Percentiles rank a stretch among this genome's conserved stretches.
Evolutionary conservation across 306 rosid species (phyloP).

Genomic region (Lathyrus tuberosus): DNA sequence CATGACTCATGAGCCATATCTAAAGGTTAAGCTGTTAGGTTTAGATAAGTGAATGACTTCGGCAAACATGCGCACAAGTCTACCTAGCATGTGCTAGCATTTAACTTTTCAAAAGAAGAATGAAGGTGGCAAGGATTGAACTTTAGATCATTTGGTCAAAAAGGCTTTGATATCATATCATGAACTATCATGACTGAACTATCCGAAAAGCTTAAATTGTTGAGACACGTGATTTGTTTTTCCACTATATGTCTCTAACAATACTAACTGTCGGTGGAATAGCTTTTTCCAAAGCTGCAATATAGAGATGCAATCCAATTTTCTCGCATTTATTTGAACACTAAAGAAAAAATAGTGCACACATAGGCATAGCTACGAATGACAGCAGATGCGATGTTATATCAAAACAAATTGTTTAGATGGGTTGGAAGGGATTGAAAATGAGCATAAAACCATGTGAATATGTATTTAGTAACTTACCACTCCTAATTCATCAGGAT

Average conservation of each 20-base stretch:
- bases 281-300: background rate
- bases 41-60: background rate
- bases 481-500: slow-evolving; percentile 99
- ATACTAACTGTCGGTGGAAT: slow-evolving; percentile 2
- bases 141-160: background rate
- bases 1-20: background rate
- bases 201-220: background rate
- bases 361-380: background rate
- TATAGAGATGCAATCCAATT: slow-evolving; percentile 1
- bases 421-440: slow-evolving; percentile 16
- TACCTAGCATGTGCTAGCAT: slow-evolving; percentile 16
- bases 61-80: background rate
- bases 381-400: slow-evolving; percentile 14
- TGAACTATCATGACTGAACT: too few relatives aligned
- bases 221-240: background rate
- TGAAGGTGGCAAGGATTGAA: slow-evolving; percentile 5
- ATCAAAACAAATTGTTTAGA: slow-evolving; percentile 21
- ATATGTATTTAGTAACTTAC: slow-evolving; percentile 47
- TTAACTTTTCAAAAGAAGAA: background rate
- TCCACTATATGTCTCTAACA: background rate
- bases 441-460: slow-evolving; percentile 16
- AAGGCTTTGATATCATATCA: slow-evolving; percentile 4
- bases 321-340: slow-evolving; percentile 20
- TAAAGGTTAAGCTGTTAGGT: background rate
- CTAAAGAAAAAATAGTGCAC: slow-evolving; percentile 10